Base-by-base conservation (phyloP, 23 red algal species). In the Agarophyton chilense region DNA sequence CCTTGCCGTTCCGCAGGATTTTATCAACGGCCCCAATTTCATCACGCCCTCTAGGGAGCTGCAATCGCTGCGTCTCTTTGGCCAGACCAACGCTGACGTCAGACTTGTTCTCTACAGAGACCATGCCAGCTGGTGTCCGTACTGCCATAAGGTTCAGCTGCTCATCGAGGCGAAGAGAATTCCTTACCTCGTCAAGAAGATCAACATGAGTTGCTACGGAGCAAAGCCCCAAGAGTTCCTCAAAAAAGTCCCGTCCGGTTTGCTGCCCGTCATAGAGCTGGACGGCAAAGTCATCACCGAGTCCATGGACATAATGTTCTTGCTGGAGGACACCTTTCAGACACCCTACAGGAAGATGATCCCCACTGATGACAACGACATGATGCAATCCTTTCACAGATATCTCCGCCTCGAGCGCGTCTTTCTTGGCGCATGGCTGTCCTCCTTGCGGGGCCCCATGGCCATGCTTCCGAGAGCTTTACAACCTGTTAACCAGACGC, bases 171-270 rank as follows among this genome's bases (percentile, higher is more conserved):
- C 74, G 39, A 93, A 94, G 72, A 31, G 87, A 18, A 86, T 98
- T 18, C 90, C 95, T 10, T 94, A 98, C 52, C 62, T 63, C 18
- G 77, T 93, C 58, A 79, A 73, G 22, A 93, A 92, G 86, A 85
- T 94, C 21, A 93, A 93, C 77, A 98, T 98, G 95, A 86, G 95
- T 25, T 98, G 95, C 52, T 98, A 98, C 74, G 95, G 91, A 4
- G 56, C 77, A 62, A 98, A 98, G 58, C 90, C 95, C 18, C 57
- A 31, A 4, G 92, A 93, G 63, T 98, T 91, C 35, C 42, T 94
- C 18, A 82, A 83, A 66, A 84, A 93, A 47, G 95, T 98, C 51
- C 95, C 95, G 40, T 80, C 84, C 36, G 95, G 95, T 25, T 60
- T 94, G 38, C 50, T 98, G 16, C 95, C 95, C 21, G 95, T 90